These are phyloP conservation scores for Saccharomycopsis malanga DNA, from an alignment of 805 yeast genomes.

Conservation along the genomic window DNA sequence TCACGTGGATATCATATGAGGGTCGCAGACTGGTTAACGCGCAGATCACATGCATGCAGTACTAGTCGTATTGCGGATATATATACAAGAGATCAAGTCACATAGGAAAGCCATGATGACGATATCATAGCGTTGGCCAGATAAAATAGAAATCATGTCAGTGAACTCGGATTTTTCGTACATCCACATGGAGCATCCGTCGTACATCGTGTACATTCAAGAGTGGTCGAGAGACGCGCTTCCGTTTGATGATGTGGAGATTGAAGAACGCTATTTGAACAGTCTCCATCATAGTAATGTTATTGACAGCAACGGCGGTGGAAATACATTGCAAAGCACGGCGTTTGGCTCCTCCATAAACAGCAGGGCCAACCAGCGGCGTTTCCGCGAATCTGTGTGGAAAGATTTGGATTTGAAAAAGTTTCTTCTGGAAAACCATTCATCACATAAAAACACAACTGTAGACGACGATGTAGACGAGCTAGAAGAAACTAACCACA, in stretches of 20 bases:
- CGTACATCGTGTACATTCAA: constrained; percentile 30
- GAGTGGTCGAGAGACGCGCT: constrained; percentile 28
- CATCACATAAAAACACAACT: background rate
- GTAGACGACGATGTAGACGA: background rate
- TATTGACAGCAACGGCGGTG: background rate
- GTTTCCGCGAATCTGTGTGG: constrained; percentile 24
- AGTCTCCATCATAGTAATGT: constrained; percentile 5
- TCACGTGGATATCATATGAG: too few relatives aligned
- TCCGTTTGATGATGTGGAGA: constrained; percentile 27
- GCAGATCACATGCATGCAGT: too few relatives aligned
- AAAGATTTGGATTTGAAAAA: constrained; percentile 26
- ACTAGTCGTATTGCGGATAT: too few relatives aligned
- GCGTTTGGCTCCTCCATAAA: constrained; percentile 25
- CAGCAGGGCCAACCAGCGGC: constrained; percentile 21
- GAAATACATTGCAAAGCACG: background rate
- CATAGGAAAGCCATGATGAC: too few relatives aligned
- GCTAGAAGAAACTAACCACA: background rate
- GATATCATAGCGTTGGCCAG: too few relatives aligned
- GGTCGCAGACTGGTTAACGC: too few relatives aligned
- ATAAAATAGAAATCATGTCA: too few relatives aligned
- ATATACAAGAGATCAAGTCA: too few relatives aligned
- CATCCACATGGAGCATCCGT: constrained; percentile 25
- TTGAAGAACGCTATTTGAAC: constrained; percentile 17
- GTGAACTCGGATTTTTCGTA: constrained; percentile 21
- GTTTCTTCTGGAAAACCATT: constrained; percentile 23